Base-by-base conservation (phyloP, 495 filamentous ascomycete genomes). In the Corynascus novoguineensis region DNA sequence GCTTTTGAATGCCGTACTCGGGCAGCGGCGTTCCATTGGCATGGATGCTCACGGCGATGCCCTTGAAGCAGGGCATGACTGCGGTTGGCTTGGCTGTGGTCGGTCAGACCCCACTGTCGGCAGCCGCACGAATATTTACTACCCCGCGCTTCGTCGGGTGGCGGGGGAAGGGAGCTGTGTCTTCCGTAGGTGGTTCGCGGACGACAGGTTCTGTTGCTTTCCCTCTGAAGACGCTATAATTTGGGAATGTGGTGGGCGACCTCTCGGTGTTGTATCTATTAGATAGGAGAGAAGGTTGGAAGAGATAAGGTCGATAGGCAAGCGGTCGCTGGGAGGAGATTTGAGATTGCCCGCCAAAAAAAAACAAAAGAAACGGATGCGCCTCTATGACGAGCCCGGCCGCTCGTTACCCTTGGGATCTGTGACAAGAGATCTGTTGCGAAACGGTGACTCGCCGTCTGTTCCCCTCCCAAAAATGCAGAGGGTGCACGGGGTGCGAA, bases 31-130 rank as follows among this genome's bases (percentile, higher is more conserved):
- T 87, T 64, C 89, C 86, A 56, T 89, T 89, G 32, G 91, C 89
- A 71, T 97, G 92, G 66, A 97, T 93, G 78, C 89, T 95, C 69
- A 97, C 91, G 47, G 92, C 91, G 66, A 97, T 88, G 71, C 92
- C 92, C 75, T 95, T 93, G 79, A 96, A 97, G 83, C 92, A 97
- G 76, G 92, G 92, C 92, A 96, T 96, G 66, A 19, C 31, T 47
- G 47, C 28, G 55, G 55, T 46, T 37, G 47, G 37, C 9, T 34
- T 37, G 17, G 35, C 38, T 14, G 54, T 40, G 34, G 31, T 34
- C 32, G 25, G 35, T 22, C 37, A 17, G 21, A 55, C 44, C 44
- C 53, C 53, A 32, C 53, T 28, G 32, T 19, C 14, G 19, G 53
- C 52, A 40, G 44, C 42, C 31, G 53, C 24, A 21, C 40, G n/a